Conservation (phyloP, 23 red algal genomes). For the Pyropia haitanensis region DNA sequence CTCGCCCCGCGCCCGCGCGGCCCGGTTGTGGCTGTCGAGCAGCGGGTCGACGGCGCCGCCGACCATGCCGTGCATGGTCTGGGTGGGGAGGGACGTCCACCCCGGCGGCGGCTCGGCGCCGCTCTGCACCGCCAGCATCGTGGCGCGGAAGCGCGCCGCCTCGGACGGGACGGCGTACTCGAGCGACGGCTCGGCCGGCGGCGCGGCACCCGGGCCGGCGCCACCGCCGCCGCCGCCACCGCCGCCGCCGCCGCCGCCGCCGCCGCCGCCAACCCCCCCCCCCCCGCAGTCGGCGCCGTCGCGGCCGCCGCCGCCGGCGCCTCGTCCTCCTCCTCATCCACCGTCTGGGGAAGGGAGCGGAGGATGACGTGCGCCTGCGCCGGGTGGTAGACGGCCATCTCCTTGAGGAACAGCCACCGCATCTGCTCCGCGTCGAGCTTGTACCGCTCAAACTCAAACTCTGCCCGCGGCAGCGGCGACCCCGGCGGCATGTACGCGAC, state of each 20-base stretch:
- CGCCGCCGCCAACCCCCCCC: no score
- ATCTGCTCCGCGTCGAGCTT: slow-evolving; percentile 51
- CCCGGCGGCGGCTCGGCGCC: slow-evolving; percentile 40
- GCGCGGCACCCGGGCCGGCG: no score
- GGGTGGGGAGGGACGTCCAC: slow-evolving; percentile 59
- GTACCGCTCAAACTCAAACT: slow-evolving; percentile 84
- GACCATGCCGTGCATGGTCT: background rate
- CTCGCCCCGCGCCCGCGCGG: no score
- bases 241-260: no score
- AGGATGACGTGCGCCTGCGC: slow-evolving; percentile 7
- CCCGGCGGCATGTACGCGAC: slow-evolving; percentile 1
- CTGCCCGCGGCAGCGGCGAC: slow-evolving; percentile 48
- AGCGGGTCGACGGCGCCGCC: no score
- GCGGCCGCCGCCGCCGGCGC: no score
- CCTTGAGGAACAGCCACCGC: slow-evolving; percentile 61
- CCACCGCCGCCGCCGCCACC: no score
- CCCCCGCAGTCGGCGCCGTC: no score
- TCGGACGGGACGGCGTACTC: slow-evolving; percentile 28
- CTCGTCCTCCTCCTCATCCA: no score
- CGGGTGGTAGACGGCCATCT: slow-evolving; percentile 90
- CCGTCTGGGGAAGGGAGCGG: no score
- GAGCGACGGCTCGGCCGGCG: no score
- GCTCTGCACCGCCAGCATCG: slow-evolving; percentile 47
- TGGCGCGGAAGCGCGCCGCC: slow-evolving; percentile 35
- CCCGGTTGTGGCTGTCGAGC: no score